Evolutionary conservation across 2,329 filamentous ascomycete species (phyloP).

Genomic region (Talaromyces rugulosus): DNA sequence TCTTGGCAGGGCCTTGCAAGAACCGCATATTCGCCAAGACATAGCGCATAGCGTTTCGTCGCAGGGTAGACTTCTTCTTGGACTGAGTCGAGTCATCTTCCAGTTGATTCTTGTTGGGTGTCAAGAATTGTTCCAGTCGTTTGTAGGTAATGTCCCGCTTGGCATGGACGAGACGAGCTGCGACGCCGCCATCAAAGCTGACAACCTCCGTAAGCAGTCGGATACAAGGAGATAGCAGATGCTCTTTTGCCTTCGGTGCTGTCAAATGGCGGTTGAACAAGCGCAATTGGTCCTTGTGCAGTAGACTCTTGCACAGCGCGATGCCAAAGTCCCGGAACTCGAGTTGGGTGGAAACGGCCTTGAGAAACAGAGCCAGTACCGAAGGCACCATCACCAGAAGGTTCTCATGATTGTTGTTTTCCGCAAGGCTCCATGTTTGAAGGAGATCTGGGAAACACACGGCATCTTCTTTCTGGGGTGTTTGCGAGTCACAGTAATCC

Average conservation of each 20-base stretch:
- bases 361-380: conserved; percentile 75
- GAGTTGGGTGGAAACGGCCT: conserved; percentile 67
- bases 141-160: conserved; percentile 75
- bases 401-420: conserved; percentile 72
- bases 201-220: conserved; percentile 82
- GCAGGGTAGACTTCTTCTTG: conserved; percentile 66
- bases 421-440: conserved; percentile 82
- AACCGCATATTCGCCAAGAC: conserved; percentile 74
- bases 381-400: conserved; percentile 77
- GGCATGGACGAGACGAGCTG: conserved; percentile 73
- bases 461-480: conserved; percentile 49
- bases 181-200: conserved; percentile 76
- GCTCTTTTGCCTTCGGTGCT: conserved; percentile 76
- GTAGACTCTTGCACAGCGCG: conserved; percentile 72
- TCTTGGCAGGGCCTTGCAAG: conserved; percentile 71
- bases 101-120: conserved; percentile 53
- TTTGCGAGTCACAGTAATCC: conserved; percentile 51
- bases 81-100: conserved; percentile 60
- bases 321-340: conserved; percentile 72
- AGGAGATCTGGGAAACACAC: conserved; percentile 74
- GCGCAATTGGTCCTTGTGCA: conserved; percentile 77
- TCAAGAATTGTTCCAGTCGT: conserved; percentile 74
- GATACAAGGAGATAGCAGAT: conserved; percentile 82
- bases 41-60: conserved; percentile 79
- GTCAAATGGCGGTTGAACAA: conserved; percentile 75